Evolutionary conservation across 306 rosid genomes (phyloP).

Genomic region (Biancaea sappan): DNA sequence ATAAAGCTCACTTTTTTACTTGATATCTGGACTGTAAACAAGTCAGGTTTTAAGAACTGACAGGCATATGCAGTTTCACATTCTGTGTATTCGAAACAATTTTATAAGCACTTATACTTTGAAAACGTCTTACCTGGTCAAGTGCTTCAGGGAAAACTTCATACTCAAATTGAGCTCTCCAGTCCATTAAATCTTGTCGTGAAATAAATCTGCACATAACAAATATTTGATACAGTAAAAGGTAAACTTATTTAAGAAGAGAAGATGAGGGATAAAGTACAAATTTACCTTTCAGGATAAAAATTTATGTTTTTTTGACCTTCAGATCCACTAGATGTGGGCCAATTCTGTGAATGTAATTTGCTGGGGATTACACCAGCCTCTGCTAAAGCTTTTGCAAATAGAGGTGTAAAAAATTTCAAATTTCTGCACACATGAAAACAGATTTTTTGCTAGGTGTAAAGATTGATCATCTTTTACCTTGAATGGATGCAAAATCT

Average conservation of each 20-base stretch:
- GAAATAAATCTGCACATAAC: slow-evolving; percentile 67
- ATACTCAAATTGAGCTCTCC: slow-evolving; percentile 91
- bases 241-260: slow-evolving; percentile 19
- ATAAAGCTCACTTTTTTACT: slow-evolving; percentile 72
- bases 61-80: slow-evolving; percentile 43
- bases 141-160: slow-evolving; percentile 48
- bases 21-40: slow-evolving; percentile 97
- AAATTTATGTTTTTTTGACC: slow-evolving; percentile 40
- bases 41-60: slow-evolving; percentile 79
- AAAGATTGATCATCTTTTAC: slow-evolving; percentile 45
- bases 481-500: slow-evolving; percentile 78
- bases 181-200: slow-evolving; percentile 82
- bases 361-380: slow-evolving; percentile 86
- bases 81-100: slow-evolving; percentile 17
- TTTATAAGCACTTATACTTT: not conserved
- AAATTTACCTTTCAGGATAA: slow-evolving; percentile 74
- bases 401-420: slow-evolving; percentile 33
- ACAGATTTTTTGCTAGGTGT: not conserved
- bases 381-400: slow-evolving; percentile 75
- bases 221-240: slow-evolving; percentile 32
- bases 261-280: not conserved
- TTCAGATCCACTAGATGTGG: slow-evolving; percentile 38
- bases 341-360: slow-evolving; percentile 49
- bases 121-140: slow-evolving; percentile 65
- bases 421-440: slow-evolving; percentile 29